Percentiles rank a stretch among this genome's conserved stretches.
Conservation (phyloP, 1,139 yeast species). For the Nakaseomyces nivariensis region DNA sequence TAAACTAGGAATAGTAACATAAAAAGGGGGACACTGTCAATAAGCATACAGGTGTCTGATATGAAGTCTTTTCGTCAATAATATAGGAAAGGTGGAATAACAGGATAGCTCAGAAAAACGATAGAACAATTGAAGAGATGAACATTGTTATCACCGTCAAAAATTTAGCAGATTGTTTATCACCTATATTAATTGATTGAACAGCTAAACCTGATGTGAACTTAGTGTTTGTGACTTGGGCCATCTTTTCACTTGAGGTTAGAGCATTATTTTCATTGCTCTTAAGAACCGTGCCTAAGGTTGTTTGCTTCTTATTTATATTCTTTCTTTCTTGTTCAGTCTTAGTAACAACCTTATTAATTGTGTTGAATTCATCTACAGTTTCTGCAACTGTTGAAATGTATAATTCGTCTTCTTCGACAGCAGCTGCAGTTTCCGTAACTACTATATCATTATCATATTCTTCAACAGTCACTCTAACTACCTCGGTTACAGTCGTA, state of each 20-base stretch:
- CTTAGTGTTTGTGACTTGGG: background rate
- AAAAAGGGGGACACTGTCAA: too few relatives aligned
- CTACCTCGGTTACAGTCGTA: background rate
- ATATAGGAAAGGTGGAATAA: too few relatives aligned
- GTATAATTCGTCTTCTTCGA: background rate
- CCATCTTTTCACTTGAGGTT: background rate
- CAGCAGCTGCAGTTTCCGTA: background rate
- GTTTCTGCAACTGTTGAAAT: background rate
- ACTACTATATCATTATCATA: background rate
- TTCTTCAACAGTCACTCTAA: background rate
- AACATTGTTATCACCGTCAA: background rate
- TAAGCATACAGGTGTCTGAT: too few relatives aligned
- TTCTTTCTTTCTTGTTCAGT: background rate
- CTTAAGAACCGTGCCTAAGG: background rate
- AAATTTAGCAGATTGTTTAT: background rate
- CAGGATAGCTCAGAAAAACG: background rate
- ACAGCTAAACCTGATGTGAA: background rate
- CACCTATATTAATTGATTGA: background rate
- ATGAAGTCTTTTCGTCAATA: too few relatives aligned
- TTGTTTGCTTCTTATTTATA: background rate
- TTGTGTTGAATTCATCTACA: background rate
- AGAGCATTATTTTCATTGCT: background rate
- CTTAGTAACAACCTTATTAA: background rate
- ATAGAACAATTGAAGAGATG: background rate
- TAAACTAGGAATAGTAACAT: too few relatives aligned